Evolutionary conservation across 257 asterid genomes (phyloP), one percentile per base, ranked within the genome.

Genomic region (Echium plantagineum): DNA sequence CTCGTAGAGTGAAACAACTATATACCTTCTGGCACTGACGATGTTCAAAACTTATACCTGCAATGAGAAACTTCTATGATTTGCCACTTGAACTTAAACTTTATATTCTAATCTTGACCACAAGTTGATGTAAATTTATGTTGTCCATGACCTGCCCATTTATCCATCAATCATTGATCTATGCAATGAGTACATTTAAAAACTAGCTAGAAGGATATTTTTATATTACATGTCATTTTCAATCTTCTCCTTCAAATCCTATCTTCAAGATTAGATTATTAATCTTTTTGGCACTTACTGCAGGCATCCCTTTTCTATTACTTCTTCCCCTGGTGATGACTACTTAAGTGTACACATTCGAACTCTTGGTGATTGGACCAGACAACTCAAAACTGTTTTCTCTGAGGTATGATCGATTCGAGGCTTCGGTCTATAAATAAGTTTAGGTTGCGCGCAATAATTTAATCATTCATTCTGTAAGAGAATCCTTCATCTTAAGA

Each of bases 271-370:
- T 24, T 21, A 31, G 10, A 53, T 57, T 57, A 24, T 53, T 57
- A 59, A 55, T 64, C 59, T 58, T 22, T 65, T 54, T 61, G 69
- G 51, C 26, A 57, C 60, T 19, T 63, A 65, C 65, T 66, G 67
- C 82, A 89, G 96, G 96, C 96, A 89, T 55, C 96, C 96, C 62
- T 89, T 89, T 56, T 89, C 94, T 57, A 85, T 89, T 28, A 89
- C 96, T 17, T 85, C 95, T 15, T 93, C 96, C 28, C 95, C 96
- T 0, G 79, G 81, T 62, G 94, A 89, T 70, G 90, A 85, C 73
- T 69, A 89, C 72, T 62, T 89, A 60, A 89, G 96, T 72, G 95
- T 89, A 24, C 96, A 89, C 63, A 89, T 89, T 59, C 64, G 95
- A 62, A 85, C 85, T 1, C 76, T 75, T 15, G 96, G 96, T 52